Conservation (phyloP, 495 filamentous ascomycete species). For the Neurospora hispaniola region DNA sequence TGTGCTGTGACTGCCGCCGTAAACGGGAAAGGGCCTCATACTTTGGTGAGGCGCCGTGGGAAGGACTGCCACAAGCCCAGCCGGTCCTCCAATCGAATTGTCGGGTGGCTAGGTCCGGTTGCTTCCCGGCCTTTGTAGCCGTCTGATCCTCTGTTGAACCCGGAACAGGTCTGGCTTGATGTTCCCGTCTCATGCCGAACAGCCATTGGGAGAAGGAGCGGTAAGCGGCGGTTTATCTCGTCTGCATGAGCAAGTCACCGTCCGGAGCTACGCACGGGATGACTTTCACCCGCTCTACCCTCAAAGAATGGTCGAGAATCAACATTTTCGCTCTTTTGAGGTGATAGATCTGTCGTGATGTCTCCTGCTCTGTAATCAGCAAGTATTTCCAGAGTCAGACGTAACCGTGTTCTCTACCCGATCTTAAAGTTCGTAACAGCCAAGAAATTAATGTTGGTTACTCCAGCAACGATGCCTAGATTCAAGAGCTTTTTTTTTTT, state of each 20-base stretch:
- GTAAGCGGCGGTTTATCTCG: neutral
- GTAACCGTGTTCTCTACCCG: neutral
- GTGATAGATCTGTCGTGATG: neutral
- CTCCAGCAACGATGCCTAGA: neutral
- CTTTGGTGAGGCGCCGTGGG: neutral
- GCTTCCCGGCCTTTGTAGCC: neutral
- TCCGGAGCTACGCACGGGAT: neutral
- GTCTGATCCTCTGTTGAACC: neutral
- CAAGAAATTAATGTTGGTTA: neutral
- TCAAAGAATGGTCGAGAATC: neutral
- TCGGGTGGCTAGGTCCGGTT: neutral
- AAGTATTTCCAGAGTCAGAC: neutral
- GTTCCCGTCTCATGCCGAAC: neutral
- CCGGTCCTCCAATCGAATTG: neutral
- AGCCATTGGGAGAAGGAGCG: neutral
- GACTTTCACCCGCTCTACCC: neutral
- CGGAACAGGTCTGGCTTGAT: neutral
- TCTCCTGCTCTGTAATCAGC: neutral
- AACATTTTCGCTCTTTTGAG: neutral
- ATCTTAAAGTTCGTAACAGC: neutral
- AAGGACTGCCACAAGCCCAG: neutral
- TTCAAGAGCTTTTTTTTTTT: neutral
- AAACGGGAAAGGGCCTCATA: neutral
- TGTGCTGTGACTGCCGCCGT: neutral
- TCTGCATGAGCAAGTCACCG: neutral